Conservation (phyloP, 345 rosid species). For the Citrus mangshanensis region DNA sequence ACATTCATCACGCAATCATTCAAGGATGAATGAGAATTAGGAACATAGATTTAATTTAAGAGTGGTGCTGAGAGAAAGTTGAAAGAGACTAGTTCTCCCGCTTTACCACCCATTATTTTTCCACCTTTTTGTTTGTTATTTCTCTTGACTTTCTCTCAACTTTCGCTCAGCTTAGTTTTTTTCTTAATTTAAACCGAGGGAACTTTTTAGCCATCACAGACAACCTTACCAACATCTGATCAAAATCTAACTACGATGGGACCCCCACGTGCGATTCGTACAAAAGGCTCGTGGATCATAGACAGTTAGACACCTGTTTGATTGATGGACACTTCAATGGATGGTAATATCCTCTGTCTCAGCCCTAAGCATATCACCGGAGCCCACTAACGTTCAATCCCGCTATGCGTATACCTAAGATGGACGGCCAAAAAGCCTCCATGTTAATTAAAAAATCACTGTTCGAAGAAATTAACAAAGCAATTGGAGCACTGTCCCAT, state of each 20-base stretch:
- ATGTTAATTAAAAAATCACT: background rate
- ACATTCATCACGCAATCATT: conserved; percentile 2
- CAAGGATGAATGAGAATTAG: background rate
- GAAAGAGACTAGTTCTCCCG: too few species aligned
- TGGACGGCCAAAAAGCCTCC: background rate
- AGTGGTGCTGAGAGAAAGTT: too few species aligned
- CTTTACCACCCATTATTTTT: too few species aligned
- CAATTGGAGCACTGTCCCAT: background rate
- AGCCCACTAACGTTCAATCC: background rate
- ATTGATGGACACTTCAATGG: too few species aligned
- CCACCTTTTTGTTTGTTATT: too few species aligned
- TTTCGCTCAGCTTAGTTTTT: too few species aligned
- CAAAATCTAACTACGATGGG: background rate
- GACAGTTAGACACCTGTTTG: too few species aligned
- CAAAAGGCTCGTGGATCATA: background rate
- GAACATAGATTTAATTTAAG: too few species aligned
- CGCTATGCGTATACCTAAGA: background rate
- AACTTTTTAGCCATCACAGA: background rate
- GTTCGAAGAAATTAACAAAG: background rate
- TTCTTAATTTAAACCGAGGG: too few species aligned
- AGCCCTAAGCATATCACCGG: too few species aligned
- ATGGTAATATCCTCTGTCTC: too few species aligned
- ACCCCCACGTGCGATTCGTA: background rate
- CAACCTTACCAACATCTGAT: background rate
- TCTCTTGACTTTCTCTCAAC: too few species aligned